These are phyloP conservation scores for Penicillium verrucosum DNA, from an alignment of 2,329 filamentous ascomycete species.

Conservation along the genomic window DNA sequence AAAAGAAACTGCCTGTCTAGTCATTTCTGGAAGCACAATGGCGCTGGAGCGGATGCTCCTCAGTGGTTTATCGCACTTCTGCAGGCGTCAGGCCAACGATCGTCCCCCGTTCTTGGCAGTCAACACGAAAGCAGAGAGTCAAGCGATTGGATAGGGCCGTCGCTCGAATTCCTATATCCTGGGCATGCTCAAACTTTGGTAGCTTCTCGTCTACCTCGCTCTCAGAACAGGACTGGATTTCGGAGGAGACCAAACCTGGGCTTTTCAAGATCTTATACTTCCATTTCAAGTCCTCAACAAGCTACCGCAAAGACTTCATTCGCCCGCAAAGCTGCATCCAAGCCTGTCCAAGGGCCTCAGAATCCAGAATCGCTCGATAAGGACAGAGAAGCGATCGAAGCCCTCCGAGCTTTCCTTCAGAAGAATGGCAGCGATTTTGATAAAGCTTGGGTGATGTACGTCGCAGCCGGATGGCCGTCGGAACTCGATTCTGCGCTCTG, in stretches of 20 bases:
- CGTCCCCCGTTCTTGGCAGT: conserved; percentile 15
- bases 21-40: conserved; percentile 37
- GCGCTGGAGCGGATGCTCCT: conserved; percentile 28
- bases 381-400: conserved; percentile 14
- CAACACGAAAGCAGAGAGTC: conserved; percentile 9
- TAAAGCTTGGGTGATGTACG: conserved; percentile 45
- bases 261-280: conserved; percentile 28
- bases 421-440: conserved; percentile 28
- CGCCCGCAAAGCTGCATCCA: background rate
- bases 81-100: conserved; percentile 19
- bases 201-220: conserved; percentile 22
- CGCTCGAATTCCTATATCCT: conserved; percentile 44
- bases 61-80: conserved; percentile 36
- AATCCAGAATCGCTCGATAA: background rate
- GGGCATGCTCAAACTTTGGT: conserved; percentile 26
- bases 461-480: conserved; percentile 27
- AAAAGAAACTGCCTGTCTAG: conserved; percentile 35
- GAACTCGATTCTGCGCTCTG: conserved; percentile 32
- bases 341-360: background rate
- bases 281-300: conserved; percentile 16
- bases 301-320: background rate
- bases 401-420: conserved; percentile 14
- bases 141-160: conserved; percentile 22
- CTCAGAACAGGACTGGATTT: conserved; percentile 21
- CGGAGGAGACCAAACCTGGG: conserved; percentile 24